phyloP scores from a whole-genome alignment of 495 filamentous ascomycete species.

The Aspergillus kassunensis region DNA sequence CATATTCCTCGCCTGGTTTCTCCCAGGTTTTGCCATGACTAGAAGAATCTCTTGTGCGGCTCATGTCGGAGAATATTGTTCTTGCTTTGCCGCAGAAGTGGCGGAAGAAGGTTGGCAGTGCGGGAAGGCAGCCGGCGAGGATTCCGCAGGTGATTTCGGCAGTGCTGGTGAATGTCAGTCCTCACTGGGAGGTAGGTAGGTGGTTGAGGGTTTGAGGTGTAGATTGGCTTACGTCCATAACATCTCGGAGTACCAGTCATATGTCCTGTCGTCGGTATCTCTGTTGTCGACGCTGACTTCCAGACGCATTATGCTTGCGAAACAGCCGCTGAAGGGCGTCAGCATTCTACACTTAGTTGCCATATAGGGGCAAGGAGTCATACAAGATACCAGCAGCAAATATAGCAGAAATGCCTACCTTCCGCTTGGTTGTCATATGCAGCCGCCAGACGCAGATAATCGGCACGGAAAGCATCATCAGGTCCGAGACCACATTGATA shows the following conservation, averaged over 20 bases:
- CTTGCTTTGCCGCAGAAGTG: conserved; percentile 15
- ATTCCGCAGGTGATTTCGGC: conserved; percentile 24
- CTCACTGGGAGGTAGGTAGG: too few relatives aligned
- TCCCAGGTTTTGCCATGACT: neutral
- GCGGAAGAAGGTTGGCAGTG: conserved; percentile 17
- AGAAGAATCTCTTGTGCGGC: neutral
- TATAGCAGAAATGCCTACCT: conserved; percentile 27
- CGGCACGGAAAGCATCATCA: conserved; percentile 35
- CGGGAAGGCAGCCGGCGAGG: conserved; percentile 21
- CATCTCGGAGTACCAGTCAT: conserved; percentile 21
- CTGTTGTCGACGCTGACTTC: conserved; percentile 13
- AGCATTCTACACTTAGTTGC: neutral
- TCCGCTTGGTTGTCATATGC: conserved; percentile 21
- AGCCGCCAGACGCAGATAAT: conserved; percentile 32
- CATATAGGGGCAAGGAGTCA: neutral
- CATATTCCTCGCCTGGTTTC: neutral
- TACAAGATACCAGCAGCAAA: conserved; percentile 39
- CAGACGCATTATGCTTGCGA: conserved; percentile 22
- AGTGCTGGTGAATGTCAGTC: conserved; percentile 4
- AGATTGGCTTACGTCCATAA: conserved; percentile 23
- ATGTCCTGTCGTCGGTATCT: conserved; percentile 12
- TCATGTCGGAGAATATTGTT: conserved; percentile 3
- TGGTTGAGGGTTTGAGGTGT: neutral
- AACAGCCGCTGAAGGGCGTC: conserved; percentile 10
- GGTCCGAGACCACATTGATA: conserved; percentile 36